Evolutionary conservation across 176 grass and related monocot species (phyloP), one percentile per base, ranked within the genome.

Genomic region (Oryza coarctata): DNA sequence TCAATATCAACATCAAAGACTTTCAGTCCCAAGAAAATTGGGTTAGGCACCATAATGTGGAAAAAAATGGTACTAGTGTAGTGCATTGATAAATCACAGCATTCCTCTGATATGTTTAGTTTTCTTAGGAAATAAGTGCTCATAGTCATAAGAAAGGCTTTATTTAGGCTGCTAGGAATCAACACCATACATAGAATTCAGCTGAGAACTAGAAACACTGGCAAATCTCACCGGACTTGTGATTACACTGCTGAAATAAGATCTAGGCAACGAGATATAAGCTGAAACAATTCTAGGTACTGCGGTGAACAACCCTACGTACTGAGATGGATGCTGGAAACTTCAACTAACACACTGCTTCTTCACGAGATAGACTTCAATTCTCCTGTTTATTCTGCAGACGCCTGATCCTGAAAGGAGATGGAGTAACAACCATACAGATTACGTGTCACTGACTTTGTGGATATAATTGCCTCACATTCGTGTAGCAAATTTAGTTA

Each of bases 211-310:
- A 75, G 47, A 47, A 13, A 52, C 38, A 62, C 27, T 66, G 76
- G 23, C 17, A 76, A 43, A 72, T 65, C 43, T 74, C 66, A 35
- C 38, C 0, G 9, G 20, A 33, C 70, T 68, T 80, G 38, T 75
- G 76, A 47, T 84, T 84, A 84, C 76, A 75, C 75, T 40, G 38
- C 38, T 79, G 78, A n/a, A 79, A 69, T 60, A 79, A n/a, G 61
- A 60, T 77, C 47, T 74, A 83, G 67, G 18, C 6, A 85, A 65
- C 13, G 27, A 58, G 78, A 73, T 11, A 65, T 12, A 85, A 77
- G n/a, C 12, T 71, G 33, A 52, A 85, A 82, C 3, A 8, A 71
- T 41, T 64, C 27, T 80, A 70, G 32, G 72, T 22, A 20, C 34
- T 55, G 39, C 1, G 25, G n/a, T 78, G 29, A 20, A 29, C 65